Evolutionary conservation across 139 green algal genomes (phyloP).

Genomic region (Closterium sp.): DNA sequence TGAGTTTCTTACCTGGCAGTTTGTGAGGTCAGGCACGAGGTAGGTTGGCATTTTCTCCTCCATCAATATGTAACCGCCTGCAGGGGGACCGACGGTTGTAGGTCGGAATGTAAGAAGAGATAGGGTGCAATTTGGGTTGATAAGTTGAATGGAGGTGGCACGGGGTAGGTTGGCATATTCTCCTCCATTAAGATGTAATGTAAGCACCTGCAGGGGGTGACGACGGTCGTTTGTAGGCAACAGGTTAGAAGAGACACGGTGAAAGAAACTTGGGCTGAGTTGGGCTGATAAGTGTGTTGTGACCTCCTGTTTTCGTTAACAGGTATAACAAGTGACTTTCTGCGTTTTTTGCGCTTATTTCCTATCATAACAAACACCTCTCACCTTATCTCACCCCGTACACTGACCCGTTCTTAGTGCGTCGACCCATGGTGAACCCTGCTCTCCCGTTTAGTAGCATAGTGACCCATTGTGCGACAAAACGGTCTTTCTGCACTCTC

Average conservation of each 20-base stretch:
- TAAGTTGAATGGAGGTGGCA: background rate
- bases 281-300: too few relatives aligned
- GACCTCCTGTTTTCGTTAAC: too few relatives aligned
- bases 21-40: conserved; percentile 40
- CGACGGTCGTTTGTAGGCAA: background rate
- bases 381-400: too few relatives aligned
- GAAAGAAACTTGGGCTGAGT: too few relatives aligned
- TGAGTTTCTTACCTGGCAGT: conserved; percentile 45
- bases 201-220: background rate
- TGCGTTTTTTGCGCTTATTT: too few relatives aligned
- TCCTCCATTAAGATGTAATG: background rate
- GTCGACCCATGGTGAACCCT: background rate
- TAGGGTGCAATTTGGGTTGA: background rate
- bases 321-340: too few relatives aligned
- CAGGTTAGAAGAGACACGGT: background rate
- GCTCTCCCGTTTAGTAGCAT: background rate
- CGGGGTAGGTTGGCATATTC: background rate
- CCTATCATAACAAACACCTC: too few relatives aligned
- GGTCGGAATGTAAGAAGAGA: background rate
- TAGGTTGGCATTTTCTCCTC: conserved; percentile 49
- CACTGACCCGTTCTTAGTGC: too few relatives aligned
- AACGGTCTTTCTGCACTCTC: too few relatives aligned
- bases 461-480: too few relatives aligned
- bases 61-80: conserved; percentile 39
- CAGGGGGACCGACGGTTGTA: background rate